Base-by-base conservation (phyloP, 2,329 filamentous ascomycete genomes). In the Thermochaetoides dissita region DNA sequence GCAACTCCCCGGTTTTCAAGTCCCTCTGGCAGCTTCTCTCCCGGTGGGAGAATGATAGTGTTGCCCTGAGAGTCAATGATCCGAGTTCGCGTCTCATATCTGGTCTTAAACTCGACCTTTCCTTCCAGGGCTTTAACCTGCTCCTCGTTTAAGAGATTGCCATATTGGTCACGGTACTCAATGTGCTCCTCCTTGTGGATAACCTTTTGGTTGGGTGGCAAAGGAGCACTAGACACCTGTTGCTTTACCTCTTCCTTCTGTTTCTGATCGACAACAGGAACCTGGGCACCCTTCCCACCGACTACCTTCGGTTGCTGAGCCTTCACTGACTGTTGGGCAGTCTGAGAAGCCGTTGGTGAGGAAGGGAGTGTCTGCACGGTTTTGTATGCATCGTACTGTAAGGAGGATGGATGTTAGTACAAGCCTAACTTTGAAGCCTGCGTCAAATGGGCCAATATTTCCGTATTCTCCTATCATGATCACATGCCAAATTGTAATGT, bases 71-170 rank as follows among this genome's bases (percentile, higher is more conserved):
- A 75, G 60, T 94, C 86, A 34, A 94, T 70, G 43, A 96, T 63
- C 44, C 85, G 80, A 7, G 87, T 95, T 50, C 84, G 76, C n/a
- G 89, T 95, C 69, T 96, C 89, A 59, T 95, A 95, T 51, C 81
- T 82, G 9, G 91, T 96, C 66, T 93, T 80, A 66, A 98, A 95
- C 55, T 86, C 85, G 46, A 96, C 88, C 63, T 94, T 93, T 55
- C 89, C 91, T 60, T 89, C 76, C 30, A 98, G 75, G 12, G 74
- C 76, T 55, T 82, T 76, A 45, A 98, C 87, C 59, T 94, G 76
- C 56, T 87, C 83, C 42, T 82, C 77, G 56, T 89, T 69, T 30
- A 98, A 74, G 30, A 96, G 61, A 57, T 95, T 95, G 51, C 91
- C 91, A 53, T 94, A 72, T 61, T 95, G 85, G 60, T 96, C 91